phyloP scores from a whole-genome alignment of 345 rosid genomes.

The Brassica incana region DNA sequence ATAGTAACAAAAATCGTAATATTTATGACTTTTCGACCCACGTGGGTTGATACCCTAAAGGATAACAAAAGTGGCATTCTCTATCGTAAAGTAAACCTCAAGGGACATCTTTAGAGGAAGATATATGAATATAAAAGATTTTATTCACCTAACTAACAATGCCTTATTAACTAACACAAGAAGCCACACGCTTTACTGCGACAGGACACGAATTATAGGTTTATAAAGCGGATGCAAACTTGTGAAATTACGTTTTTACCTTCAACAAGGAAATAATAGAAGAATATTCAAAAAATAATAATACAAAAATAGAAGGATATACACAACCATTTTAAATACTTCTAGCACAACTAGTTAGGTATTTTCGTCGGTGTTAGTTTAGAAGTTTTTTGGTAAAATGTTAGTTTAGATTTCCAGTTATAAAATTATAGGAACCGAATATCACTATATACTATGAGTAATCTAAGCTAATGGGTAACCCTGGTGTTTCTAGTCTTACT shows the following conservation, averaged over 20 bases:
- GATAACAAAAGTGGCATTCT: slow-evolving; percentile 26
- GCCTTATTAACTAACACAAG: slow-evolving; percentile 25
- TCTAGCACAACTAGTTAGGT: not conserved
- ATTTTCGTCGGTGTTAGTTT: not conserved
- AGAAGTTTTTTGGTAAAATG: not conserved
- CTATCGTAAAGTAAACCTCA: slow-evolving; percentile 31
- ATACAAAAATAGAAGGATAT: not conserved
- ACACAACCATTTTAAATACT: not conserved
- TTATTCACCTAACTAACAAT: slow-evolving; percentile 40
- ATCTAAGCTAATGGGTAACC: not conserved
- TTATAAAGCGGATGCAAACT: slow-evolving; percentile 16
- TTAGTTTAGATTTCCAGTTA: not conserved
- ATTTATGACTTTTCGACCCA: slow-evolving; percentile 25
- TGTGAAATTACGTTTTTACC: slow-evolving; percentile 17
- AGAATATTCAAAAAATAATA: not conserved
- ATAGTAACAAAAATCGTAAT: slow-evolving; percentile 22
- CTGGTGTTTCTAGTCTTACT: not conserved
- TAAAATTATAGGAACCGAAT: not conserved
- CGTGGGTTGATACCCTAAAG: slow-evolving; percentile 43
- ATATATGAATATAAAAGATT: slow-evolving; percentile 29
- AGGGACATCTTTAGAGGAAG: slow-evolving; percentile 37
- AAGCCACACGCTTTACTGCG: slow-evolving; percentile 31
- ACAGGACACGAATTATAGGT: slow-evolving; percentile 22
- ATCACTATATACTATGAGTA: not conserved
- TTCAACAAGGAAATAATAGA: slow-evolving; percentile 1